A percentile compares a stretch with the other conserved stretches of the same genome.
Evolutionary conservation across 192 early-diverging fungal species (phyloP).

Genomic region (Coemansia sp.): DNA sequence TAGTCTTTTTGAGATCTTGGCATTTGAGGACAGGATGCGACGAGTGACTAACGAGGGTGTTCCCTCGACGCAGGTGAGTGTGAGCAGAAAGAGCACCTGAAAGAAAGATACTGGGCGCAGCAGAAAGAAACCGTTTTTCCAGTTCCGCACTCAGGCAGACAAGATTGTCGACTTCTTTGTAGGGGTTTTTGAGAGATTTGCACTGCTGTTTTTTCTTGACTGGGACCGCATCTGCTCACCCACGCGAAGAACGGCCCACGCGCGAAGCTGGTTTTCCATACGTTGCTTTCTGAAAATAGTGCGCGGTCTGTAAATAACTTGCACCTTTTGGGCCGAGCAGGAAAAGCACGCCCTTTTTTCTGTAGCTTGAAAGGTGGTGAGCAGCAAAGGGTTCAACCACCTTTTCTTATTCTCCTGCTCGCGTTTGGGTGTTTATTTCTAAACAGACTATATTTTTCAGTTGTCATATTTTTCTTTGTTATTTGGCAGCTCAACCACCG

Average conservation of each 20-base stretch:
- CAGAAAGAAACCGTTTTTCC: neutral
- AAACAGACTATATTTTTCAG: neutral
- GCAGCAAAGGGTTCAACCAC: neutral
- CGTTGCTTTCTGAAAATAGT: neutral
- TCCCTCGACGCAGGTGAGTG: neutral
- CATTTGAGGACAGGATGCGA: neutral
- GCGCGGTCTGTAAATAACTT: neutral
- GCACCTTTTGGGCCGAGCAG: neutral
- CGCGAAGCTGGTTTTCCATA: neutral
- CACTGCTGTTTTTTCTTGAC: neutral
- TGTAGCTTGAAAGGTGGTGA: neutral
- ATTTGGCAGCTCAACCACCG: neutral
- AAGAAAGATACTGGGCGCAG: too few relatives aligned
- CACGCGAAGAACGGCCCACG: neutral
- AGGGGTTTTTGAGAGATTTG: neutral
- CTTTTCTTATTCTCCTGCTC: neutral
- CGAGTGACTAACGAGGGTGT: neutral
- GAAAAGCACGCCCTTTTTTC: neutral
- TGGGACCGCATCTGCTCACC: neutral
- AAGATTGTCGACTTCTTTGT: neutral
- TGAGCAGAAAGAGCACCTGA: neutral
- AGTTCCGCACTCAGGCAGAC: neutral
- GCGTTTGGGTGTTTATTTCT: conserved; percentile 1
- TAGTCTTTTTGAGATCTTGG: neutral
- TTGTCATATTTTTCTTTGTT: neutral